Percentiles rank a stretch among this genome's conserved stretches.
phyloP scores from a whole-genome alignment of 108 stramenopile species.

The Pseudonitzschia delicatissima region DNA sequence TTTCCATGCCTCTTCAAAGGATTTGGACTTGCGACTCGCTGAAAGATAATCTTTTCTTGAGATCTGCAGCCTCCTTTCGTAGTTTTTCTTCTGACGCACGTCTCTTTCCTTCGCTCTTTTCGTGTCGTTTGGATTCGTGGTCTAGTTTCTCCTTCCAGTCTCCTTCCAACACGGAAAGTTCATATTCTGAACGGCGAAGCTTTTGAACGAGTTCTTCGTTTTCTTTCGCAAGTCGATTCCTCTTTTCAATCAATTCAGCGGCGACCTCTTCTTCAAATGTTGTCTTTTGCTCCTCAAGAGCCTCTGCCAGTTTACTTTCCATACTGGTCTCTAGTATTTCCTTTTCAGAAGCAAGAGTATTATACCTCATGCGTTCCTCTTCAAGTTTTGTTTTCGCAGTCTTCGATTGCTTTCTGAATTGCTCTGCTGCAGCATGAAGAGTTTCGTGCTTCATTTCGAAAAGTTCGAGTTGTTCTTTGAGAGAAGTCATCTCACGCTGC shows the following conservation, averaged over 20 bases:
- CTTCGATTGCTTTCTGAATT: conserved; percentile 23
- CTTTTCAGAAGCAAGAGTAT: conserved; percentile 6
- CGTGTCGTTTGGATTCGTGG: neutral
- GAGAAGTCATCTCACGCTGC: conserved; percentile 11
- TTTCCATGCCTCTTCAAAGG: conserved; percentile 8
- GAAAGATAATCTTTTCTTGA: neutral
- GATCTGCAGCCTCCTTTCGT: neutral
- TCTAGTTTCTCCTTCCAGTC: neutral
- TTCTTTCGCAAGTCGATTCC: neutral
- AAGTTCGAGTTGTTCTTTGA: conserved; percentile 19
- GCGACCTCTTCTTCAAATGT: neutral
- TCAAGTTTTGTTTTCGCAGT: conserved; percentile 11
- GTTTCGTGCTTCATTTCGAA: conserved; percentile 30
- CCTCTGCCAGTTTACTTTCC: conserved; percentile 5
- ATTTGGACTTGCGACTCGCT: conserved; percentile 3
- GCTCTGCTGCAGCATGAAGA: conserved; percentile 28
- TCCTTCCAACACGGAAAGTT: neutral
- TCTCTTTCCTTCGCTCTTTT: neutral
- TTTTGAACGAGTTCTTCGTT: conserved; percentile 6
- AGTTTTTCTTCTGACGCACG: neutral
- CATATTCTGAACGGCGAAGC: neutral
- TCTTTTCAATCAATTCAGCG: neutral
- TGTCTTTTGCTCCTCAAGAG: neutral
- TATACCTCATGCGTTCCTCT: conserved; percentile 22
- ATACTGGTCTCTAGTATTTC: neutral